Percentiles rank a stretch among this genome's conserved stretches.
Conservation (phyloP, 345 rosid species). For the Cardamine resedifolia region DNA sequence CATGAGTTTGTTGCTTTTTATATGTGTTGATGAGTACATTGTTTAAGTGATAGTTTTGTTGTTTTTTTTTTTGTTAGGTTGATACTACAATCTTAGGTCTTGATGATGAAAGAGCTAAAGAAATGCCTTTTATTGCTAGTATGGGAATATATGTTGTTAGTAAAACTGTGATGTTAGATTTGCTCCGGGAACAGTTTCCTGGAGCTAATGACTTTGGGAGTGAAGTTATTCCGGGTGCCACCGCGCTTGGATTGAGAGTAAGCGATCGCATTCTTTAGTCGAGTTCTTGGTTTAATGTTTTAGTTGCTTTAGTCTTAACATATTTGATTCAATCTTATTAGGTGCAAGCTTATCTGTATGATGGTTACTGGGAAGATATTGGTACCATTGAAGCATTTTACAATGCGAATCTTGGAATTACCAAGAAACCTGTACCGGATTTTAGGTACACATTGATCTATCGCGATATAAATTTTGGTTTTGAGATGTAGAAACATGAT, state of each 20-base stretch:
- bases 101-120: constrained; percentile 86
- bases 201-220: constrained; percentile 99
- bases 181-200: constrained; percentile 85
- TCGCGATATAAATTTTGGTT: background rate
- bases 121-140: constrained; percentile 95
- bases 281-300: background rate
- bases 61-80: constrained; percentile 56
- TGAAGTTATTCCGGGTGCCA: constrained; percentile 98
- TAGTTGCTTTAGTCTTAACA: background rate
- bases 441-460: constrained; percentile 54
- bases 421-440: constrained; percentile 96
- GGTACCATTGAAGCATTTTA: constrained; percentile 98
- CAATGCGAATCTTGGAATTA: constrained; percentile 93
- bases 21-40: background rate
- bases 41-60: constrained; percentile 2
- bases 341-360: constrained; percentile 97
- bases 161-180: constrained; percentile 85
- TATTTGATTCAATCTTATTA: constrained; percentile 13
- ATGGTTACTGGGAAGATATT: constrained; percentile 98
- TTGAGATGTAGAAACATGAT: background rate
- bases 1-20: background rate
- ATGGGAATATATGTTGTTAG: constrained; percentile 98
- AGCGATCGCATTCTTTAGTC: constrained; percentile 7
- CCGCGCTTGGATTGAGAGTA: constrained; percentile 86
- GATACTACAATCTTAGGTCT: constrained; percentile 95